phyloP scores from a whole-genome alignment of 257 asterid genomes.

The Solanum rostratum region DNA sequence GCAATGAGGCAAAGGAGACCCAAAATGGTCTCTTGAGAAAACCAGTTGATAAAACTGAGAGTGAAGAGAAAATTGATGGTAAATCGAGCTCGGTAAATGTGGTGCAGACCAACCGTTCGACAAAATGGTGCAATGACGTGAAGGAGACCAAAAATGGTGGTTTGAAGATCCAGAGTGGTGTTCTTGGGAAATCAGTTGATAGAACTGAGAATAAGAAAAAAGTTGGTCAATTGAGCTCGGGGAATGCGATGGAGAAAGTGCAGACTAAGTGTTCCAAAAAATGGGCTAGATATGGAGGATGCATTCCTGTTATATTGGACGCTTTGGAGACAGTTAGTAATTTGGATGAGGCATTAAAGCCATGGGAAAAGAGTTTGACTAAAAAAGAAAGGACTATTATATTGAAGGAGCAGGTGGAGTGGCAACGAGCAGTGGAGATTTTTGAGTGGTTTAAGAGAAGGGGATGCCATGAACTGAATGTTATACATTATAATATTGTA shows the following conservation, averaged over 20 bases:
- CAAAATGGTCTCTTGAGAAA: conserved; percentile 6
- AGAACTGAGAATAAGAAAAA: conserved; percentile 1
- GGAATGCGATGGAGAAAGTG: conserved; percentile 12
- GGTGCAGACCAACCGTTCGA: conserved; percentile 50
- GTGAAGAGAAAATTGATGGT: neutral
- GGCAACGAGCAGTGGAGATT: conserved; percentile 82
- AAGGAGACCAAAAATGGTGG: neutral
- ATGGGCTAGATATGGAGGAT: conserved; percentile 75
- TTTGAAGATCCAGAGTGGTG: neutral
- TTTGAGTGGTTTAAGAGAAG: conserved; percentile 77
- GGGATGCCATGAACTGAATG: conserved; percentile 73
- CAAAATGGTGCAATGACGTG: conserved; percentile 34
- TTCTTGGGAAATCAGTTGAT: neutral
- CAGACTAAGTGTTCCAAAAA: conserved; percentile 65
- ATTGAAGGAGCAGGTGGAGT: conserved; percentile 72
- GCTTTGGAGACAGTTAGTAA: conserved; percentile 41
- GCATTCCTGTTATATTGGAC: conserved; percentile 67
- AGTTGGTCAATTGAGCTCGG: neutral
- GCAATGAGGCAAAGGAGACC: neutral
- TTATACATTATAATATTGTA: conserved; percentile 82
- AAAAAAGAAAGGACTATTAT: conserved; percentile 77
- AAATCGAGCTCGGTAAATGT: neutral
- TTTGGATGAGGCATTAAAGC: conserved; percentile 68
- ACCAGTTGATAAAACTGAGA: neutral
- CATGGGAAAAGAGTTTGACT: conserved; percentile 68